These are phyloP conservation scores for Leptographium radiaticola DNA, from an alignment of 2,329 filamentous ascomycete species.

Conservation along the genomic window DNA sequence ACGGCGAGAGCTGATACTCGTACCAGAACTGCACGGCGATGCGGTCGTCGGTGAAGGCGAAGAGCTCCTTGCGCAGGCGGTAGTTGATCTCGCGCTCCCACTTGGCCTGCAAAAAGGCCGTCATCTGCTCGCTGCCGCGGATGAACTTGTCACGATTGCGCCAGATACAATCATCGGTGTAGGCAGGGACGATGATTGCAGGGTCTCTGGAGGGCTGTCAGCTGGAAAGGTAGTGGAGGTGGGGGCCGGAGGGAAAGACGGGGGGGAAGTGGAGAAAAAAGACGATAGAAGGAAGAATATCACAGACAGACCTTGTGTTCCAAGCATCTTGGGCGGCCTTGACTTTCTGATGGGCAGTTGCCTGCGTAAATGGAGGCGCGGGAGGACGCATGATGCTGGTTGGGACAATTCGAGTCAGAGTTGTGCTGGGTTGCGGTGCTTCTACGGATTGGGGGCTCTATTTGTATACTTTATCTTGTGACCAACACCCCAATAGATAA, in stretches of 20 bases:
- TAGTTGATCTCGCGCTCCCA: slow-evolving; percentile 64
- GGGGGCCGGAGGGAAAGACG: neutral
- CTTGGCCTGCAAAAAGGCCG: slow-evolving; percentile 55
- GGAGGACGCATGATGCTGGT: neutral
- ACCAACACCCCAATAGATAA: too few relatives aligned
- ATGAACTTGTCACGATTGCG: slow-evolving; percentile 64
- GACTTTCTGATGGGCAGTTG: slow-evolving; percentile 62
- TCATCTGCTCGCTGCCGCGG: slow-evolving; percentile 52
- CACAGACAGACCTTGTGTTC: slow-evolving; percentile 53
- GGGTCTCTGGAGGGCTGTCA: slow-evolving; percentile 39
- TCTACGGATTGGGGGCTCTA: too few relatives aligned
- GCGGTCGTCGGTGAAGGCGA: slow-evolving; percentile 57
- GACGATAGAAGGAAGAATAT: neutral
- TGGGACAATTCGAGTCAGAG: neutral
- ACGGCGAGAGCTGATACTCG: slow-evolving; percentile 50
- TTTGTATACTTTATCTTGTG: too few relatives aligned
- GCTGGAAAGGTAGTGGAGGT: neutral
- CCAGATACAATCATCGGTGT: slow-evolving; percentile 68
- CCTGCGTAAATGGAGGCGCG: slow-evolving; percentile 46
- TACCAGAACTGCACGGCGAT: slow-evolving; percentile 92
- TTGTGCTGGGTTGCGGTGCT: too few relatives aligned
- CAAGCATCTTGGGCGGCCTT: slow-evolving; percentile 74
- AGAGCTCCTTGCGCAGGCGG: slow-evolving; percentile 69
- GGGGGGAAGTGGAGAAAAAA: neutral
- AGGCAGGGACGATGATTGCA: slow-evolving; percentile 51